phyloP scores from a whole-genome alignment of 1,284 basidiomycete genomes.

The Cryptococcus sp. region DNA sequence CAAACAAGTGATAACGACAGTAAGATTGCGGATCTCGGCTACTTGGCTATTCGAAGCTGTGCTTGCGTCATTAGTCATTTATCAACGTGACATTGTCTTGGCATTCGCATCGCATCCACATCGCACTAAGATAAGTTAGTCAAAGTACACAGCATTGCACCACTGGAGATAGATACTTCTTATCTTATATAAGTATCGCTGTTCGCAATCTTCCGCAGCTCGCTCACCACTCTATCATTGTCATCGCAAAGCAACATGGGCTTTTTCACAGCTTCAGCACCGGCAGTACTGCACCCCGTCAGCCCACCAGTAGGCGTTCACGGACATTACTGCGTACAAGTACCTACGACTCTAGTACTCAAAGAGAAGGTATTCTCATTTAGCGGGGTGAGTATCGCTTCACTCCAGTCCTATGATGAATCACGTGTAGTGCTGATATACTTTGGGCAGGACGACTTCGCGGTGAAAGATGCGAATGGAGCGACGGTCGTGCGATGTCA shows the following conservation, averaged over 20 bases:
- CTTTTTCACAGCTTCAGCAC: slow-evolving; percentile 31
- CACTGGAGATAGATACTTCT: no score
- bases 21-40: no score
- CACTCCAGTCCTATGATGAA: not conserved
- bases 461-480: slow-evolving; percentile 44
- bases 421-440: not conserved
- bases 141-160: no score
- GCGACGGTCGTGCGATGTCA: slow-evolving; percentile 34
- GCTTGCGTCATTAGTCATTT: no score
- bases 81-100: no score
- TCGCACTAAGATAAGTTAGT: no score
- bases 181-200: no score
- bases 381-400: slow-evolving; percentile 35
- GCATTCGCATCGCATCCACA: not conserved
- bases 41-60: no score
- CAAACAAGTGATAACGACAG: no score
- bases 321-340: slow-evolving; percentile 29
- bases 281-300: slow-evolving; percentile 33
- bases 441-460: slow-evolving; percentile 38
- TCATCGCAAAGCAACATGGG: slow-evolving; percentile 24
- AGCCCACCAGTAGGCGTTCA: slow-evolving; percentile 44
- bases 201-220: no score
- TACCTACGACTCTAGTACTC: slow-evolving; percentile 43
- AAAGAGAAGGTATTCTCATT: slow-evolving; percentile 48
- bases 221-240: no score